phyloP scores from a whole-genome alignment of 169 alveolate species.

The Ichthyophthirius multifiliis region DNA sequence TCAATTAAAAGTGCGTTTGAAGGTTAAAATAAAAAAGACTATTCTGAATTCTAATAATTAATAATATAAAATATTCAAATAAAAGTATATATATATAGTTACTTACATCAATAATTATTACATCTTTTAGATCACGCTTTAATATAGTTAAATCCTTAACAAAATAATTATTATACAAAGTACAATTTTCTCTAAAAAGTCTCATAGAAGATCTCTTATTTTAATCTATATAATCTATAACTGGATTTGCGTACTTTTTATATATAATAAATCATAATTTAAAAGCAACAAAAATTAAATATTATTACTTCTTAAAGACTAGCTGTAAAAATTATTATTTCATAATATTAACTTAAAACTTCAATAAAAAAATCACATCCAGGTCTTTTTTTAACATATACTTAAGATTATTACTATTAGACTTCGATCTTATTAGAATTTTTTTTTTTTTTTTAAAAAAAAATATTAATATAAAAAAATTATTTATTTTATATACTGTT shows the following conservation, averaged over 20 bases:
- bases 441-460: no score
- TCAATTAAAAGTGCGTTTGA: constrained; percentile 92
- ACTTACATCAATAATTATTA: constrained; percentile 85
- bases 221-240: constrained; percentile 55
- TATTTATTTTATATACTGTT: no score
- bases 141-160: constrained; percentile 84
- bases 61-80: not conserved
- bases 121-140: constrained; percentile 84
- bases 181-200: constrained; percentile 65
- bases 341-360: constrained; percentile 53
- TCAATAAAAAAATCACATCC: constrained; percentile 57
- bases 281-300: not conserved
- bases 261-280: not conserved
- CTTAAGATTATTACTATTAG: no score
- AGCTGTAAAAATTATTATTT: constrained; percentile 77
- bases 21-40: constrained; percentile 87
- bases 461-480: no score
- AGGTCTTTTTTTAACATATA: constrained; percentile 47
- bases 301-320: constrained; percentile 42
- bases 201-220: constrained; percentile 27
- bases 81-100: no score
- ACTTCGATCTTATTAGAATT: no score
- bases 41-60: constrained; percentile 72
- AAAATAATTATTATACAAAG: constrained; percentile 66
- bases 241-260: constrained; percentile 69